A percentile compares a stretch with the other conserved stretches of the same genome.
phyloP scores from a whole-genome alignment of 2,329 filamentous ascomycete species.

The Monilinia fructicola region DNA sequence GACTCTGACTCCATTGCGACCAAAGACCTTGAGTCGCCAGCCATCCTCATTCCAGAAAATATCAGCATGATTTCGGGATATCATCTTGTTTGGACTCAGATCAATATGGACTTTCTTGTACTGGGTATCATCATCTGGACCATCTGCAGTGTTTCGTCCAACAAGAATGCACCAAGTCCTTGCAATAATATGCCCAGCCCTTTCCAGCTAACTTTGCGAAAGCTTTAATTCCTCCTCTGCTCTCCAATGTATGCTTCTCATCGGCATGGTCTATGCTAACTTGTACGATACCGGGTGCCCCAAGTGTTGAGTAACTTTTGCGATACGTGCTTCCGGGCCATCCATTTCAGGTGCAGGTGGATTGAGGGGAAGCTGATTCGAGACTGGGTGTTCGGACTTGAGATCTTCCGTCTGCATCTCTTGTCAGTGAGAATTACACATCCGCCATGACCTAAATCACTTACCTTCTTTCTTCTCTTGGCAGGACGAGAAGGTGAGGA shows the following conservation, averaged over 20 bases:
- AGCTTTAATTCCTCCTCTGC: constrained; percentile 62
- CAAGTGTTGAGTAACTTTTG: constrained; percentile 34
- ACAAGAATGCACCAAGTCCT: constrained; percentile 73
- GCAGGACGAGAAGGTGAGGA: constrained; percentile 62
- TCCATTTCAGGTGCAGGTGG: constrained; percentile 41
- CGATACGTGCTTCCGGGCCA: constrained; percentile 49
- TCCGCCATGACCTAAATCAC: constrained; percentile 25
- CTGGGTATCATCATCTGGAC: constrained; percentile 40
- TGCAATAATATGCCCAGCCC: constrained; percentile 84
- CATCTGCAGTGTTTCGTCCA: constrained; percentile 50
- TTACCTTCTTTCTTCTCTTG: constrained; percentile 64
- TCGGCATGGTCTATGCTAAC: constrained; percentile 64
- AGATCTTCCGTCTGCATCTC: constrained; percentile 44
- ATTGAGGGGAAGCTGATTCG: constrained; percentile 46
- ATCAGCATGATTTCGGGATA: constrained; percentile 73
- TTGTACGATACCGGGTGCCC: constrained; percentile 49
- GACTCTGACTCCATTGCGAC: constrained; percentile 85
- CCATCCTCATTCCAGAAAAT: constrained; percentile 67
- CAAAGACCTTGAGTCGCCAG: constrained; percentile 86
- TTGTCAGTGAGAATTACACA: constrained; percentile 20
- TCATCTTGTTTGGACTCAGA: constrained; percentile 77
- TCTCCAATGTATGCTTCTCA: constrained; percentile 59
- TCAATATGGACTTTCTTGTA: constrained; percentile 72
- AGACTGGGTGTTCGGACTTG: constrained; percentile 6
- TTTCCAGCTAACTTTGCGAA: constrained; percentile 81